A percentile compares a stretch with the other conserved stretches of the same genome.
Evolutionary conservation across 805 yeast species (phyloP).

Genomic region (Pichia paraexigua): DNA sequence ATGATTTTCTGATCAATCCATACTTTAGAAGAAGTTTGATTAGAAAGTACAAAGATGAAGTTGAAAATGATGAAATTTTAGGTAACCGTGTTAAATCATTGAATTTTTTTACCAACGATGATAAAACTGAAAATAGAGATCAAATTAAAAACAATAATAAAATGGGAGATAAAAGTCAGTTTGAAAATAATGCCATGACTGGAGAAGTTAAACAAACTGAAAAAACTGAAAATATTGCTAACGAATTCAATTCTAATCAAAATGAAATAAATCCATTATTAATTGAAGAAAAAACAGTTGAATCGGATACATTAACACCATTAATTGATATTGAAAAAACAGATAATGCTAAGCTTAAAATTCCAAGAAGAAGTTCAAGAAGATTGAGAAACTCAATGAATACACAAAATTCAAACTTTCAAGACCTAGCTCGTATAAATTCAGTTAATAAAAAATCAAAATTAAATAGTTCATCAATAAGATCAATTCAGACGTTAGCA

Average conservation of each 20-base stretch:
- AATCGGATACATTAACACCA: background rate
- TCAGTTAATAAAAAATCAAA: background rate
- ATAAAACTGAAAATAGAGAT: no score
- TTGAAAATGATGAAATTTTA: slow-evolving; percentile 1
- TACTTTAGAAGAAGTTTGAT: slow-evolving; percentile 5
- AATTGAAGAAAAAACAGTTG: background rate
- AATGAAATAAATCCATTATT: background rate
- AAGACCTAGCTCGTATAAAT: background rate
- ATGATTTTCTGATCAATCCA: background rate
- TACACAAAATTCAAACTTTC: no score
- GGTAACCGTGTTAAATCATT: background rate
- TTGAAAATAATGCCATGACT: no score
- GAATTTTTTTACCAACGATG: background rate
- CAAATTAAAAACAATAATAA: background rate
- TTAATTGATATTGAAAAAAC: background rate
- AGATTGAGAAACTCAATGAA: slow-evolving; percentile 2
- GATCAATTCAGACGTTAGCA: slow-evolving; percentile 1
- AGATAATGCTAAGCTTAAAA: background rate
- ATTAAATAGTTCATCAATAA: background rate
- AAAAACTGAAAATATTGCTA: background rate
- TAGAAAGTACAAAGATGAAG: slow-evolving; percentile 2
- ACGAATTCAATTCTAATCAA: background rate
- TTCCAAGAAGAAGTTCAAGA: slow-evolving; percentile 13
- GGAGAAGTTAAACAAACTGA: background rate
- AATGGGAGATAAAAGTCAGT: background rate